Evolutionary conservation across 2,329 filamentous ascomycete genomes (phyloP), one percentile per base, ranked within the genome.

Genomic region (Chaetomium olivaceum): DNA sequence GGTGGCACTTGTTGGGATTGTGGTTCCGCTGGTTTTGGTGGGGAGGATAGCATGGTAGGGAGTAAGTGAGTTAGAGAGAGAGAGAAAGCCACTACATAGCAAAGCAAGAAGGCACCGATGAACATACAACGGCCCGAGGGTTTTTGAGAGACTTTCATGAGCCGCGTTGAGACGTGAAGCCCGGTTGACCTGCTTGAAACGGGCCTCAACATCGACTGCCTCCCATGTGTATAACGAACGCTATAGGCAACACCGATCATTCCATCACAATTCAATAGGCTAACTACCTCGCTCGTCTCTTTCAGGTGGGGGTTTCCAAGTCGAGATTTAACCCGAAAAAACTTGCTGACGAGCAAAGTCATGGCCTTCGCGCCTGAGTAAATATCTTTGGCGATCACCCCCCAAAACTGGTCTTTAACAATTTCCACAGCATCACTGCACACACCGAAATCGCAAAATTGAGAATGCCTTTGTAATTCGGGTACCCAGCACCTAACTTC

Each of bases 391-490:
- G 27, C 27, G 6, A 3, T 29, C 27, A 29, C 27, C 6, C 6
- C 6, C 27, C 3, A 3, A 29, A 29, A 6, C 27, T 29, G 27
- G 27, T 29, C 27, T 29, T 29, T 6, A 29, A 29, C 3, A 29
- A 29, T 29, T 29, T 29, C 27, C 27, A 29, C 27, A 29, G 6
- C 27, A 29, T 29, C 27, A 29, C 27, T 29, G 27, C 27, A 3
- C 36, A 39, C 14, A 5, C 12, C 16, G 36, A 6, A 43, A 43
- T 43, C 39, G 16, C 39, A 43, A 43, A 16, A 43, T 43, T 43
- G 39, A 43, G 11, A 54, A 57, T 46, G 36, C 31, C 29, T 58
- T 58, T 62, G 16, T 39, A 62, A 59, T 63, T 25, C 46, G 48
- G 57, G 46, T 51, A 33, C 57, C 57, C 43, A 50, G 19, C 58